phyloP scores from a whole-genome alignment of 306 rosid genomes.

The Cucurbita ficifolia region DNA sequence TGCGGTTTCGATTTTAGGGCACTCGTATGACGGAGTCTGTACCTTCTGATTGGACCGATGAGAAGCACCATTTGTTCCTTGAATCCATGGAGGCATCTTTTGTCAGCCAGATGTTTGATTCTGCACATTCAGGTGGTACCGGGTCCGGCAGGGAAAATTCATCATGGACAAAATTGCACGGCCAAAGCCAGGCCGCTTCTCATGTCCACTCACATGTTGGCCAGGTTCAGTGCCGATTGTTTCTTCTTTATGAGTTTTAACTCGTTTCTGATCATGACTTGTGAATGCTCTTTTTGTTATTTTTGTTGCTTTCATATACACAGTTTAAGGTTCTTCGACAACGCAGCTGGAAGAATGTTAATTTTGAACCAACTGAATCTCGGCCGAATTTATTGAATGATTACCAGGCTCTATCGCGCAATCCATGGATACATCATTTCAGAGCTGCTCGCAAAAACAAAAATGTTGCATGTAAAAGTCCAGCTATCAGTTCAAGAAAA shows the following conservation, averaged over 20 bases:
- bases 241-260: background rate
- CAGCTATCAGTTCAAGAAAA: background rate
- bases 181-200: background rate
- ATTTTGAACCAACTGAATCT: slow-evolving; percentile 25
- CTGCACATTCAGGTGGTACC: slow-evolving; percentile 25
- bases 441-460: slow-evolving; percentile 20
- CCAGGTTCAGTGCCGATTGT: slow-evolving; percentile 36
- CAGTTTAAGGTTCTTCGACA: slow-evolving; percentile 50
- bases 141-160: background rate
- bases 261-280: background rate
- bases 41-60: slow-evolving; percentile 58
- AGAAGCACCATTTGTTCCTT: slow-evolving; percentile 65
- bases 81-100: slow-evolving; percentile 76
- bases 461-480: slow-evolving; percentile 8
- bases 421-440: slow-evolving; percentile 55
- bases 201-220: background rate
- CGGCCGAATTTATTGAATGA: slow-evolving; percentile 12
- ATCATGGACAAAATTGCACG: background rate
- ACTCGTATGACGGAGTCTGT: slow-evolving; percentile 14
- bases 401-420: slow-evolving; percentile 11
- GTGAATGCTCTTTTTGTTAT: background rate
- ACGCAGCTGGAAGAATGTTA: slow-evolving; percentile 40
- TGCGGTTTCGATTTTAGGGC: slow-evolving; percentile 4
- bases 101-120: slow-evolving; percentile 39
- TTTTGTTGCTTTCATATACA: background rate